Percentiles rank a stretch among this genome's conserved stretches.
Evolutionary conservation across 352 stramenopile species (phyloP).

Genomic region (Thraustotheca clavata): DNA sequence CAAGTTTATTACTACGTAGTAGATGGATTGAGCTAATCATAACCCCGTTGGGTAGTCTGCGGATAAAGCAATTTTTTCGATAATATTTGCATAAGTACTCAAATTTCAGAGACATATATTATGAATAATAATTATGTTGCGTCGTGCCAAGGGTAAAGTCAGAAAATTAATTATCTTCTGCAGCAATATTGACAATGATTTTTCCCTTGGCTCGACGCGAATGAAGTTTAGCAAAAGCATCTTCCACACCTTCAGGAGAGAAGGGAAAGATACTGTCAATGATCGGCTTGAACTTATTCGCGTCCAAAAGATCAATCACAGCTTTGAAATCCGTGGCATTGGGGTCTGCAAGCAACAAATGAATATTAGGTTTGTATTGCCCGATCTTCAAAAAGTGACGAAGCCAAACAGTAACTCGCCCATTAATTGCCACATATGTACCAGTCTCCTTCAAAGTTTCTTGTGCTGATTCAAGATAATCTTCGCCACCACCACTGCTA

Average conservation of each 20-base stretch:
- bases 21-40: no score
- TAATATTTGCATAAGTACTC: no score
- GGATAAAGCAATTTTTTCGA: no score
- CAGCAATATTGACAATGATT: conserved; percentile 8
- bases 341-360: background rate
- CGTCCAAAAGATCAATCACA: background rate
- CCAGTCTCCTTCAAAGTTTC: conserved; percentile 11
- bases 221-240: conserved; percentile 6
- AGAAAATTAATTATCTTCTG: no score
- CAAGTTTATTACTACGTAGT: no score
- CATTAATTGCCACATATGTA: conserved; percentile 13
- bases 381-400: background rate
- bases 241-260: conserved; percentile 3
- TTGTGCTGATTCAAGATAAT: conserved; percentile 5
- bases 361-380: conserved; percentile 14
- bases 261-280: conserved; percentile 15
- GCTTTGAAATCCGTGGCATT: background rate
- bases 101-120: no score
- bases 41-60: no score
- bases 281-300: background rate
- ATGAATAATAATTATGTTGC: no score
- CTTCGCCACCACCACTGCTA: conserved; percentile 5
- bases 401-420: background rate
- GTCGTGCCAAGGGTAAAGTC: no score
- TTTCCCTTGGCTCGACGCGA: conserved; percentile 15